Conservation (phyloP, 805 yeast species). For the Kluyveromyces dobzhanskii region DNA sequence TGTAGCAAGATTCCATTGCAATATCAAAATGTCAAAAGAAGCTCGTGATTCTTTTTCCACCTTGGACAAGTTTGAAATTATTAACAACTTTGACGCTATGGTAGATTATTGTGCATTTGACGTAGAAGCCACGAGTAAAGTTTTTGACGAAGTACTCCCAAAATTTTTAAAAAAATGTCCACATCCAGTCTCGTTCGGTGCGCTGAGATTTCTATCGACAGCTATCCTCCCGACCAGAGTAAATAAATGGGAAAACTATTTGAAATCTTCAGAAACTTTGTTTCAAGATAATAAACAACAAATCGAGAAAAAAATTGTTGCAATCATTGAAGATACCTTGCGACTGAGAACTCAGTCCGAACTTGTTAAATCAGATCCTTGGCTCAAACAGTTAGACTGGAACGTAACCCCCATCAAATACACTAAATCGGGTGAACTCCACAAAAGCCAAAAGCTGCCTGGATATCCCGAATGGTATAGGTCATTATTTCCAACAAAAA, state of each 20-base stretch:
- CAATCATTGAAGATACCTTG: constrained; percentile 54
- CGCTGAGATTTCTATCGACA: constrained; percentile 63
- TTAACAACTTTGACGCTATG: constrained; percentile 48
- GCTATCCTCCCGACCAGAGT: constrained; percentile 70
- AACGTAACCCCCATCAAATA: constrained; percentile 47
- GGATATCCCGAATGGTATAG: constrained; percentile 95
- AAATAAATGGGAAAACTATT: constrained; percentile 60
- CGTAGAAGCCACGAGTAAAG: constrained; percentile 64
- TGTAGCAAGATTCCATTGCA: constrained; percentile 74
- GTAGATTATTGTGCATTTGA: constrained; percentile 82
- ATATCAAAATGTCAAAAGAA: constrained; percentile 54
- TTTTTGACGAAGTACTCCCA: constrained; percentile 64
- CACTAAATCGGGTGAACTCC: constrained; percentile 62
- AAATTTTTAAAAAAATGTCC: constrained; percentile 61
- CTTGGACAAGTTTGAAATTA: constrained; percentile 44
- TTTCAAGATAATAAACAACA: constrained; percentile 50
- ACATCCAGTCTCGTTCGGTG: constrained; percentile 92
- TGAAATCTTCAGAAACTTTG: constrained; percentile 56
- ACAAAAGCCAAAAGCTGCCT: constrained; percentile 68
- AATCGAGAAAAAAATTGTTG: constrained; percentile 50
- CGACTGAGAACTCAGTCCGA: constrained; percentile 35
- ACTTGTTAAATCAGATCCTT: constrained; percentile 57
- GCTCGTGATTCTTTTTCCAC: constrained; percentile 57
- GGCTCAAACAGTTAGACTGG: constrained; percentile 93
- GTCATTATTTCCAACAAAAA: constrained; percentile 36